These are phyloP conservation scores for Brachypodium distachyon DNA, from an alignment of 202 grass and related monocot genomes.

Conservation along the genomic window DNA sequence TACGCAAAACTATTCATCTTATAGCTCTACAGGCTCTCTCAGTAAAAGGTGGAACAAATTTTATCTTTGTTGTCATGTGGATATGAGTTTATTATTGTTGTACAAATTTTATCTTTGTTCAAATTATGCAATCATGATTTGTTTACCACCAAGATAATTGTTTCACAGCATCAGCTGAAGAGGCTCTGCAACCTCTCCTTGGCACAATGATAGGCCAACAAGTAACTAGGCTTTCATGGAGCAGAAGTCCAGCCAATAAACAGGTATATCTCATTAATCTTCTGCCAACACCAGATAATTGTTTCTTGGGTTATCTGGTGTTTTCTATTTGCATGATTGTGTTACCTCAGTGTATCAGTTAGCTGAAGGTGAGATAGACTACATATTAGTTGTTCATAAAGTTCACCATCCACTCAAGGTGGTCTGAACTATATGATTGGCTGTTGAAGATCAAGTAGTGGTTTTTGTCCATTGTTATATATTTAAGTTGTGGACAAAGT, in stretches of 20 bases:
- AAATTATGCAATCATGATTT: background rate
- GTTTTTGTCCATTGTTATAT: too few species aligned
- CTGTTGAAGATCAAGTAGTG: too few species aligned
- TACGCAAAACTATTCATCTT: background rate
- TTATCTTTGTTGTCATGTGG: background rate
- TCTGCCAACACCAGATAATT: too few species aligned
- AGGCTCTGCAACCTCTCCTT: conserved; percentile 88
- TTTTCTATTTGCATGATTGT: too few species aligned
- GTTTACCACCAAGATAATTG: conserved; percentile 6
- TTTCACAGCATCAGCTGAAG: conserved; percentile 84
- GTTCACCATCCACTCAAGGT: too few species aligned
- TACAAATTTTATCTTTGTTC: background rate
- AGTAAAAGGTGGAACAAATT: background rate
- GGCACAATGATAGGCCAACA: conserved; percentile 90
- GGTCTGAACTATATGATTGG: too few species aligned
- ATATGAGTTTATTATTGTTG: background rate
- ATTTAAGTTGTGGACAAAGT: too few species aligned
- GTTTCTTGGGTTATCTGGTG: too few species aligned
- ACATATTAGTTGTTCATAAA: too few species aligned
- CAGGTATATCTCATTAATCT: conserved; percentile 49
- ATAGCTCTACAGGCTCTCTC: background rate
- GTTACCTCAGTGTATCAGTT: too few species aligned
- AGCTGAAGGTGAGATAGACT: too few species aligned
- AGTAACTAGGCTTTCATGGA: conserved; percentile 92
- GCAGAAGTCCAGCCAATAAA: conserved; percentile 73